These are phyloP conservation scores for Pythium aquatile DNA, from an alignment of 352 stramenopile genomes.

Conservation along the genomic window DNA sequence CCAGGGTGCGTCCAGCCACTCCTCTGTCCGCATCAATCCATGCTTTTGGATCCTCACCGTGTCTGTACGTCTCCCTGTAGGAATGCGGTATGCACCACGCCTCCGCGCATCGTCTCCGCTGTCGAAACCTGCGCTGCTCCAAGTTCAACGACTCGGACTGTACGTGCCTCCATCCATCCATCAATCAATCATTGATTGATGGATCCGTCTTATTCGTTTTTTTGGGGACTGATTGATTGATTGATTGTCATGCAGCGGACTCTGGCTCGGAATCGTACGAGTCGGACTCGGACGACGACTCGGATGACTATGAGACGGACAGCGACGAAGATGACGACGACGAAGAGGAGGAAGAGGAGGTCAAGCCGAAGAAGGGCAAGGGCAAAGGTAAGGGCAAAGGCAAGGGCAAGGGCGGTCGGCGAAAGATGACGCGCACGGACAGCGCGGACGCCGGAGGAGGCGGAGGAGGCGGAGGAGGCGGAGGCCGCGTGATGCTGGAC, in stretches of 20 bases:
- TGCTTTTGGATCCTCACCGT: background rate
- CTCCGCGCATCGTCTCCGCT: constrained; percentile 82
- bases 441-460: constrained; percentile 14
- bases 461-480: constrained; percentile 6
- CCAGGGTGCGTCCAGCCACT: constrained; percentile 42
- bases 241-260: constrained; percentile 37
- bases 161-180: constrained; percentile 29
- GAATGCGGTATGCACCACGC: constrained; percentile 89
- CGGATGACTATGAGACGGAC: constrained; percentile 31
- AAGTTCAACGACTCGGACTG: constrained; percentile 90
- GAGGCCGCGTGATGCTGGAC: constrained; percentile 53
- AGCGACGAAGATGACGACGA: constrained; percentile 29
- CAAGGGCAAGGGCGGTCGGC: constrained; percentile 21
- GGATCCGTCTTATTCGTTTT: background rate
- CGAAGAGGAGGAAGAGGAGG: constrained; percentile 63
- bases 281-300: constrained; percentile 44
- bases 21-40: background rate
- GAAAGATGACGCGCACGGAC: constrained; percentile 26
- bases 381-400: constrained; percentile 30
- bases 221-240: background rate
- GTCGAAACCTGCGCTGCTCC: constrained; percentile 81
- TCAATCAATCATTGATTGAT: background rate
- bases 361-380: constrained; percentile 48
- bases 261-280: constrained; percentile 72
- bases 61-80: constrained; percentile 26